These are phyloP conservation scores for Asterochloris erici DNA, from an alignment of 139 green algal genomes.

Conservation along the genomic window DNA sequence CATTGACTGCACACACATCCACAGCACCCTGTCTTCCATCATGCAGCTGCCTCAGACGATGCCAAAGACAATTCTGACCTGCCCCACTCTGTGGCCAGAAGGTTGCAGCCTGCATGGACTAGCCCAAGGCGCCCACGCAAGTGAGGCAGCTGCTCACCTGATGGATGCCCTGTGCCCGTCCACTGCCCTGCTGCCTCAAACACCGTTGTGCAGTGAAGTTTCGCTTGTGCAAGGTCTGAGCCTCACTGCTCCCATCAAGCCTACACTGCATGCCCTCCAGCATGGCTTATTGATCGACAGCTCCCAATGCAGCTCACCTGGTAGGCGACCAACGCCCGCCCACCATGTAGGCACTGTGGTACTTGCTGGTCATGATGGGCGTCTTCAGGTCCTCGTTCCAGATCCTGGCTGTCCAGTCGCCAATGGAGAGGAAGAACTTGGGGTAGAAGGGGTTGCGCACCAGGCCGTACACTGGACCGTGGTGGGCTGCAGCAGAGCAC, in stretches of 20 bases:
- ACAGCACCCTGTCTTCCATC: background rate
- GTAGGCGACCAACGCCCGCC: conserved; percentile 76
- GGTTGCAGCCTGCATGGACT: too few relatives aligned
- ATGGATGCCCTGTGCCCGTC: too few relatives aligned
- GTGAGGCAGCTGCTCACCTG: too few relatives aligned
- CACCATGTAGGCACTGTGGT: conserved; percentile 74
- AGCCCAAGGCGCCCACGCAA: too few relatives aligned
- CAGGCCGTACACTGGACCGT: conserved; percentile 79
- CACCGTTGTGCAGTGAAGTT: too few relatives aligned
- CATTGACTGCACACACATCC: background rate
- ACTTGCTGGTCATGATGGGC: conserved; percentile 84
- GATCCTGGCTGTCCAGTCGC: conserved; percentile 87
- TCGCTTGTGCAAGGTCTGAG: too few relatives aligned
- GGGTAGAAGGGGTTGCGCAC: conserved; percentile 82
- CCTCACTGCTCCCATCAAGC: too few relatives aligned
- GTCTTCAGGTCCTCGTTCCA: conserved; percentile 91
- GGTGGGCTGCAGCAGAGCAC: conserved; percentile 54
- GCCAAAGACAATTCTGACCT: too few relatives aligned
- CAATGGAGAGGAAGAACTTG: conserved; percentile 91
- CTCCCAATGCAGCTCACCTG: conserved; percentile 13
- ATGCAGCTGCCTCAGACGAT: background rate
- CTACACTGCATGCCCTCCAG: too few relatives aligned
- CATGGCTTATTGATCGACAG: too few relatives aligned
- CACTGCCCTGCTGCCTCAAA: too few relatives aligned
- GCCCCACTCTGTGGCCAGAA: too few relatives aligned